Evolutionary conservation across 176 grass and related monocot species (phyloP), one percentile per base, ranked within the genome.

Genomic region (Cymbopogon citratus): DNA sequence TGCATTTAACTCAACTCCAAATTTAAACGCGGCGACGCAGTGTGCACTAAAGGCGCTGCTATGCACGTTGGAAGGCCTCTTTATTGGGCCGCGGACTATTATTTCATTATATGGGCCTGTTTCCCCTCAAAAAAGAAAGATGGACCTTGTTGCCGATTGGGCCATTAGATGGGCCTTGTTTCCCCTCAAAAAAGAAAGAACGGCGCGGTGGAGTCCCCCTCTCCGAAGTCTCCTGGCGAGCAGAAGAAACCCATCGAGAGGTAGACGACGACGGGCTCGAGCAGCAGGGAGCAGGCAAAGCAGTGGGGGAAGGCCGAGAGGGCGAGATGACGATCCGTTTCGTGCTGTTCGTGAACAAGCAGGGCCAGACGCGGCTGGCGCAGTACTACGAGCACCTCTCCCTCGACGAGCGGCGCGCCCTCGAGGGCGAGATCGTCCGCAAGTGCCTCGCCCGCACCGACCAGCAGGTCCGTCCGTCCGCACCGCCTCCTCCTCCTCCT

Each of bases 331-430:
- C 90, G 72, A 95, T 98, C 81, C 84, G 96, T n/a, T 98, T 95
- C 85, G 88, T 98, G 79, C 80, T 98, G 87, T 59, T 98, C 54
- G 96, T 98, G 73, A 98, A 98, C 89, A 98, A 98, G 92, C 96
- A 98, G 80, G 92, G 96, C 33, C 96, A 95, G 89, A 98, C 92
- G 64, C 92, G 92, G 66, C 81, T 98, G 82, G 96, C 96, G 51
- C 90, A 98, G 86, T 98, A 95, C 91, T 98, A 95, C 90, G 92
- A 98, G 92, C 87, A 98, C 75, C 92, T 98, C 84, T 94, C 92
- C 63, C 82, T 98, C 83, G 92, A 95, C 71, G 88, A 98, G 90
- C 90, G 96, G 51, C 96, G 92, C 66, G 96, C 96, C 76, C 91
- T 98, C 65, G 96, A 98, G 78, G 96, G 89, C 28, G 96, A 98